Evolutionary conservation across 1,284 basidiomycete genomes (phyloP).

Genomic region (Neonothopanus nambi): DNA sequence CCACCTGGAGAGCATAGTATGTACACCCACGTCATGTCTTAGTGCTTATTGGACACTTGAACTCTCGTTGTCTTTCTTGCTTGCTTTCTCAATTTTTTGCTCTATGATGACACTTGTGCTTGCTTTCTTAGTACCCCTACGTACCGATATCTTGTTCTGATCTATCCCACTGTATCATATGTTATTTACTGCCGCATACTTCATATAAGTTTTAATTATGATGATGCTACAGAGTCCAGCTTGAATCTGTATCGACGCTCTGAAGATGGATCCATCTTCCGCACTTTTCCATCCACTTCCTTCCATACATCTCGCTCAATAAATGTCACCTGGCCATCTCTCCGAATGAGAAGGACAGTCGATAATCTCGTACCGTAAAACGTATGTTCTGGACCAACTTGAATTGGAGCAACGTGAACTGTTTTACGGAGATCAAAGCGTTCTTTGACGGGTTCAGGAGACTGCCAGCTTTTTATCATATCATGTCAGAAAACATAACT

Average conservation of each 20-base stretch:
- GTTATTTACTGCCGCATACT: neutral
- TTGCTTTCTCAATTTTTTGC: conserved; percentile 9
- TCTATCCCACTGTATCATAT: conserved; percentile 6
- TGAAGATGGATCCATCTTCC: conserved; percentile 40
- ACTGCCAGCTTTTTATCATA: conserved; percentile 43
- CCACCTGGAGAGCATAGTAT: conserved; percentile 48
- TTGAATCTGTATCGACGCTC: conserved; percentile 57
- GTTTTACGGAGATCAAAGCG: conserved; percentile 59
- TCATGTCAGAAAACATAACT: neutral
- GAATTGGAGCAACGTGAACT: conserved; percentile 45
- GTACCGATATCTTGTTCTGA: neutral
- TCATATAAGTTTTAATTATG: no score
- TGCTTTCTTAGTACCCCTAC: neutral
- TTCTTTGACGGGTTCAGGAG: conserved; percentile 43
- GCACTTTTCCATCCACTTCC: conserved; percentile 37
- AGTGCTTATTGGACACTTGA: conserved; percentile 22
- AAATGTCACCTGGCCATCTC: conserved; percentile 61
- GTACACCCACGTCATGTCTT: conserved; percentile 56
- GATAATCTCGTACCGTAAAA: conserved; percentile 73
- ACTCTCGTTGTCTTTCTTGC: conserved; percentile 5
- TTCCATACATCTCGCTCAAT: conserved; percentile 73
- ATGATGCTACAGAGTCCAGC: conserved; percentile 28
- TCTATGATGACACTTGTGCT: neutral
- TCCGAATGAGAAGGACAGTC: conserved; percentile 67
- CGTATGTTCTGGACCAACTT: conserved; percentile 8